Conservation (phyloP, 352 stramenopile species). For the Globisporangium splendens region DNA sequence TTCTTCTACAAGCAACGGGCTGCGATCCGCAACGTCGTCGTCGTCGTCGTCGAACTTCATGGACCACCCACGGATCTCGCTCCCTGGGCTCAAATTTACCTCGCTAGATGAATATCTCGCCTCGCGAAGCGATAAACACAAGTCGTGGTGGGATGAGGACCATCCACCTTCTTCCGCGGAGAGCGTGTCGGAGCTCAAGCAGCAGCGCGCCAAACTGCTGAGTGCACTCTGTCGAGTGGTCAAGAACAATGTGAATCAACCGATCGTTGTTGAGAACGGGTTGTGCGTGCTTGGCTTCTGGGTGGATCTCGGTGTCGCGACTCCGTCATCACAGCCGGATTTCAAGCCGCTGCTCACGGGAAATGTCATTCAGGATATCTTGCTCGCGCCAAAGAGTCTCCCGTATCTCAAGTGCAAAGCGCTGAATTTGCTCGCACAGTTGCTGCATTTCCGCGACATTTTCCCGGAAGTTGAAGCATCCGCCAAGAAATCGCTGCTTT, state of each 20-base stretch:
- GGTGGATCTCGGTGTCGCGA: constrained; percentile 31
- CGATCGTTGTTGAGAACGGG: constrained; percentile 34
- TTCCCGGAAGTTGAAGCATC: constrained; percentile 37
- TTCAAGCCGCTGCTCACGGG: constrained; percentile 43
- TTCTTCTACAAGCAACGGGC: background rate
- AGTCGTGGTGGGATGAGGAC: background rate
- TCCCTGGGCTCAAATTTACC: constrained; percentile 34
- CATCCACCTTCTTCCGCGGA: constrained; percentile 16
- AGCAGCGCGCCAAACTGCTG: constrained; percentile 37
- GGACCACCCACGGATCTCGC: constrained; percentile 33
- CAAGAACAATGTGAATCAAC: constrained; percentile 45
- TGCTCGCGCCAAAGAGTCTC: constrained; percentile 37
- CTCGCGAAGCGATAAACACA: constrained; percentile 6
- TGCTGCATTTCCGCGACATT: constrained; percentile 38
- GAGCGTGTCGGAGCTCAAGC: constrained; percentile 25
- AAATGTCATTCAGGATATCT: constrained; percentile 48
- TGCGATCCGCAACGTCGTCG: background rate
- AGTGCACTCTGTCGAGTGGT: constrained; percentile 46
- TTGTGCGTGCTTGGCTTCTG: constrained; percentile 42
- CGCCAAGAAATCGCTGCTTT: constrained; percentile 55
- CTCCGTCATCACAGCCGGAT: constrained; percentile 18
- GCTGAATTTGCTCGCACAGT: constrained; percentile 31
- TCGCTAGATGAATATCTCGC: constrained; percentile 52
- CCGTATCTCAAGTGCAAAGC: constrained; percentile 31
- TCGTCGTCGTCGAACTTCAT: constrained; percentile 11